Conservation (phyloP, 163 green algal species). For the Scenedesmus sp. region DNA sequence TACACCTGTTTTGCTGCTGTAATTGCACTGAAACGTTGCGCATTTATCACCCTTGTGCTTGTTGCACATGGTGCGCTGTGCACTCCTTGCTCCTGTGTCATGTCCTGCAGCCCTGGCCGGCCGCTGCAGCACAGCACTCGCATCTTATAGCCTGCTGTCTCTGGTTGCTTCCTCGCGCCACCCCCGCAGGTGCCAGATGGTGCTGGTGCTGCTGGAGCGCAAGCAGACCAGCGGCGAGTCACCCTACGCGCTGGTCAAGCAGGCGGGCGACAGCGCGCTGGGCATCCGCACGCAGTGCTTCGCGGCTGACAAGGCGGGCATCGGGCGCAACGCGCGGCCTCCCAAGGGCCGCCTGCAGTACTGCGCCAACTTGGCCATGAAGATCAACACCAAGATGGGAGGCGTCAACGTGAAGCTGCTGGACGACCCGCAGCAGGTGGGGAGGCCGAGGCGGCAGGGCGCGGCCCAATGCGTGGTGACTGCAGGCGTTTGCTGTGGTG, state of each 20-base stretch:
- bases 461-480: too few relatives aligned
- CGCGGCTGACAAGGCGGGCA: slow-evolving; percentile 58
- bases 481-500: too few relatives aligned
- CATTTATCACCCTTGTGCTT: too few relatives aligned
- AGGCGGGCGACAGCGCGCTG: slow-evolving; percentile 43
- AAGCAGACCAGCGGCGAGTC: slow-evolving; percentile 31
- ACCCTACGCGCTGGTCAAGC: slow-evolving; percentile 48
- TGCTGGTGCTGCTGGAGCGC: slow-evolving; percentile 51
- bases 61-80: too few relatives aligned
- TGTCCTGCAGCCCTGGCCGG: background rate
- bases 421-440: background rate
- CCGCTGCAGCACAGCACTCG: background rate
- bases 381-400: slow-evolving; percentile 76
- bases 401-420: slow-evolving; percentile 70
- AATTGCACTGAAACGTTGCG: background rate
- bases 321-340: slow-evolving; percentile 39
- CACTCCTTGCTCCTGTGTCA: too few relatives aligned
- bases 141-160: background rate
- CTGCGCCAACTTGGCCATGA: slow-evolving; percentile 48
- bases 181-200: slow-evolving; percentile 47
- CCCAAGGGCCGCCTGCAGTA: slow-evolving; percentile 48
- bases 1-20: background rate
- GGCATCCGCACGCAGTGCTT: slow-evolving; percentile 64
- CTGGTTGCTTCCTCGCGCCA: background rate
- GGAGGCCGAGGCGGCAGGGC: background rate